phyloP scores from a whole-genome alignment of 257 asterid species.

The Solanum pennellii region DNA sequence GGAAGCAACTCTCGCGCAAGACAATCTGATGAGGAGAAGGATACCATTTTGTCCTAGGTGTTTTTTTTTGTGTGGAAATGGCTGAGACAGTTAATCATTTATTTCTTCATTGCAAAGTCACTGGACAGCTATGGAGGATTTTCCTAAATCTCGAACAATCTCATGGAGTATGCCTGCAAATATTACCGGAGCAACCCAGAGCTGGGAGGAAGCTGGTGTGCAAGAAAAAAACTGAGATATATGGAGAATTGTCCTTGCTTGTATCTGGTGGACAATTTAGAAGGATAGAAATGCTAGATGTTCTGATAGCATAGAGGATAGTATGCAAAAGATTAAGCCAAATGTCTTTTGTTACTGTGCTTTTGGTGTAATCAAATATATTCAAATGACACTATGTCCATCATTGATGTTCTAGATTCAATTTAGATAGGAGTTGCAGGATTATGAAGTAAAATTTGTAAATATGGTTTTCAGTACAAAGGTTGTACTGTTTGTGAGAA shows the following conservation, averaged over 20 bases:
- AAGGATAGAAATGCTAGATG: not conserved
- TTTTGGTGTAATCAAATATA: not conserved
- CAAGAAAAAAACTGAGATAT: not conserved
- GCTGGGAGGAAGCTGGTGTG: not conserved
- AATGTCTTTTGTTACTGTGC: not conserved
- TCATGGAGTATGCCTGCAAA: not conserved
- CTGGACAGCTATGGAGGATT: not conserved
- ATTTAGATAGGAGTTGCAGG: not conserved
- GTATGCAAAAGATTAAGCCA: not conserved
- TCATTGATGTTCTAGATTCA: not conserved
- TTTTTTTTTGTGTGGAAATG: not conserved
- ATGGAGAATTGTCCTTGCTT: not conserved
- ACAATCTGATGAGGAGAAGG: not conserved
- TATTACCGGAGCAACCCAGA: not conserved
- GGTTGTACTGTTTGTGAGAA: too few species aligned
- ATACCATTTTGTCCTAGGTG: not conserved
- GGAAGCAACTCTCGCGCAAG: not conserved
- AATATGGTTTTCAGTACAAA: too few species aligned
- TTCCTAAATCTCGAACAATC: not conserved
- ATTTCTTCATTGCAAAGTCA: not conserved
- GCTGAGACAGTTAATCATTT: not conserved
- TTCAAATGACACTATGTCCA: not conserved
- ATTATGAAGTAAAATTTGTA: too few species aligned
- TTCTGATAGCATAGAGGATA: not conserved
- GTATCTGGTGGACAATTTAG: not conserved